A percentile compares a stretch with the other conserved stretches of the same genome.
These are phyloP conservation scores for Ophiostoma himal-ulmi DNA, from an alignment of 2,329 filamentous ascomycete genomes.

Conservation along the genomic window DNA sequence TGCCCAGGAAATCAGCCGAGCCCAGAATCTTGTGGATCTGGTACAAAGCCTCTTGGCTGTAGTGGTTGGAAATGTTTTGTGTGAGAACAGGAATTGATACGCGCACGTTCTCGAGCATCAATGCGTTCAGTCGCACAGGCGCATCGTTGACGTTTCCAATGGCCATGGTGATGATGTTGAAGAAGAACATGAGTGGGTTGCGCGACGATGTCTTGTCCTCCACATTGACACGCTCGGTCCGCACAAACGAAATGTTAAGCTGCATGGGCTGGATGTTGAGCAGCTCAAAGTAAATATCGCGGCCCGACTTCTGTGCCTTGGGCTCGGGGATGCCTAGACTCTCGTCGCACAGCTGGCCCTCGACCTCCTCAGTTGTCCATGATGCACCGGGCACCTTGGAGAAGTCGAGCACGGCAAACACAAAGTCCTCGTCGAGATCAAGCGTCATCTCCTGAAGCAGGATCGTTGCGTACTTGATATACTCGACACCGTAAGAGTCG, in stretches of 20 bases:
- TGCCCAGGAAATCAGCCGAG: conserved; percentile 94
- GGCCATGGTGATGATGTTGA: conserved; percentile 98
- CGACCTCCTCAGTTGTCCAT: conserved; percentile 71
- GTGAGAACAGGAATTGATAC: conserved; percentile 80
- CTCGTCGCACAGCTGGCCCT: conserved; percentile 84
- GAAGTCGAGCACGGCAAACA: conserved; percentile 92
- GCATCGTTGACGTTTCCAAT: conserved; percentile 99
- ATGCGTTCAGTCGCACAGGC: conserved; percentile 83
- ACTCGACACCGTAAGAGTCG: conserved; percentile 93
- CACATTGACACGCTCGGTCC: conserved; percentile 91
- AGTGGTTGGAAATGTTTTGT: conserved; percentile 85
- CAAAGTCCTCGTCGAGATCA: conserved; percentile 96
- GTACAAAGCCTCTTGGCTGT: conserved; percentile 91
- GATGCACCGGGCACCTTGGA: conserved; percentile 85
- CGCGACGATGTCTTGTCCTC: conserved; percentile 86
- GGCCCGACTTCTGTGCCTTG: conserved; percentile 71
- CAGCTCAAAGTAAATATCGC: conserved; percentile 97
- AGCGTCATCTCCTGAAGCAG: conserved; percentile 96
- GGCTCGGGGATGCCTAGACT: conserved; percentile 88
- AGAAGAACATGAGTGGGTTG: conserved; percentile 97
- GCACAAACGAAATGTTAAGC: conserved; percentile 91
- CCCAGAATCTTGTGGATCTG: conserved; percentile 97
- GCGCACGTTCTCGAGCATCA: conserved; percentile 91
- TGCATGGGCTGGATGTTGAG: conserved; percentile 98
- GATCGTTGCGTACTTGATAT: conserved; percentile 96